Percentiles rank a stretch among this genome's conserved stretches.
These are phyloP conservation scores for Kodamaea alishanica DNA, from an alignment of 1,139 yeast genomes.

Conservation along the genomic window DNA sequence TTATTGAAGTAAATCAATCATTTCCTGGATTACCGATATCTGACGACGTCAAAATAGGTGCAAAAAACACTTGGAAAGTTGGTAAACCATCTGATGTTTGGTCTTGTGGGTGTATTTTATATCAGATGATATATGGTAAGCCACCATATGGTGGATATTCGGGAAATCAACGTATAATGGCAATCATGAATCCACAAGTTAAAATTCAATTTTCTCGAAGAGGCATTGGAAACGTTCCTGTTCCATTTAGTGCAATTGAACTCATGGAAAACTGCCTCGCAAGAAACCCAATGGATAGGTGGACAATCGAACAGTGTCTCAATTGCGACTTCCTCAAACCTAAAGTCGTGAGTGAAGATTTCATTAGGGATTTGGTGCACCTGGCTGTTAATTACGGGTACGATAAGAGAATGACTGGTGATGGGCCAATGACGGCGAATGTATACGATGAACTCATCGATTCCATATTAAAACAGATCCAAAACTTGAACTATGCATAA, in stretches of 20 bases:
- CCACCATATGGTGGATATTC: conserved; percentile 86
- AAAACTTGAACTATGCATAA: conserved; percentile 35
- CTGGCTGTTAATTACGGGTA: conserved; percentile 73
- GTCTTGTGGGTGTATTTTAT: conserved; percentile 96
- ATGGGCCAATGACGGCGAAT: conserved; percentile 34
- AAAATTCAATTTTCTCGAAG: conserved; percentile 63
- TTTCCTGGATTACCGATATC: conserved; percentile 23
- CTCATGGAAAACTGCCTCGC: conserved; percentile 69
- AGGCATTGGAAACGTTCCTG: conserved; percentile 60
- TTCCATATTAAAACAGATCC: conserved; percentile 39
- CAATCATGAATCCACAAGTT: conserved; percentile 85
- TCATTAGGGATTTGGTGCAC: conserved; percentile 67
- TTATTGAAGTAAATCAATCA: conserved; percentile 55
- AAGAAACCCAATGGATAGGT: conserved; percentile 67
- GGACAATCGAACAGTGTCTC: conserved; percentile 63
- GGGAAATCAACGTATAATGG: conserved; percentile 76
- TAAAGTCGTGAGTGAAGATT: conserved; percentile 61
- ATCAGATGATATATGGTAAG: conserved; percentile 91
- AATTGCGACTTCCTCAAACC: conserved; percentile 64
- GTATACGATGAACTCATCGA: conserved; percentile 43
- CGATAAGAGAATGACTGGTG: conserved; percentile 33
- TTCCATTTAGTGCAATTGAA: conserved; percentile 68
- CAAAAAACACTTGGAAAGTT: conserved; percentile 68
- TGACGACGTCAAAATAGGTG: conserved; percentile 5
- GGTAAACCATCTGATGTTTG: conserved; percentile 96